Percentiles rank a stretch among this genome's conserved stretches.
Evolutionary conservation across 768 basidiomycete species (phyloP).

Genomic region (Rhizopogon salebrosus): DNA sequence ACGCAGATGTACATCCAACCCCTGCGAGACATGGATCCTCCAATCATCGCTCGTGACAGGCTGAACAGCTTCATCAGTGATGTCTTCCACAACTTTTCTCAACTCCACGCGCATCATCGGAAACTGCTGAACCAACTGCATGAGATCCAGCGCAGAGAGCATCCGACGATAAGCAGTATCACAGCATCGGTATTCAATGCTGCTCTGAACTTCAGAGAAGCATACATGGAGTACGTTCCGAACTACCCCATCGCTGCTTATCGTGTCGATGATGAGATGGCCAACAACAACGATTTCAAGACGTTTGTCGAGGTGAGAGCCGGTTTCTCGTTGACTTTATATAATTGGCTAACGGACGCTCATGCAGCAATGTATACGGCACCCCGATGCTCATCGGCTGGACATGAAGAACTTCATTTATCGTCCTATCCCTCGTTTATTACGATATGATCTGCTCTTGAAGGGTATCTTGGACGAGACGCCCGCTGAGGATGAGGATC

Average conservation of each 20-base stretch:
- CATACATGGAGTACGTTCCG: slow-evolving; percentile 91
- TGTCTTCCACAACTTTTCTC: slow-evolving; percentile 84
- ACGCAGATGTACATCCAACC: slow-evolving; percentile 77
- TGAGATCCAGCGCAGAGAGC: slow-evolving; percentile 84
- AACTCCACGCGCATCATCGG: slow-evolving; percentile 70
- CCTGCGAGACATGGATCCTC: slow-evolving; percentile 64
- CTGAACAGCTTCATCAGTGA: slow-evolving; percentile 77
- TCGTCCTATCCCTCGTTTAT: slow-evolving; percentile 83
- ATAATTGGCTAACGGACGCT: slow-evolving; percentile 7
- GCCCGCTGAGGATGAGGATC: slow-evolving; percentile 71
- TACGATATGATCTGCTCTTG: slow-evolving; percentile 85
- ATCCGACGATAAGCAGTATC: slow-evolving; percentile 71
- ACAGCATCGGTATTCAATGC: slow-evolving; percentile 85
- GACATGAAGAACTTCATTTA: slow-evolving; percentile 94
- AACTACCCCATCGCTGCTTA: slow-evolving; percentile 91
- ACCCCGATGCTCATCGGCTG: slow-evolving; percentile 72
- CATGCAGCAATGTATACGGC: slow-evolving; percentile 44
- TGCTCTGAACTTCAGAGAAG: slow-evolving; percentile 86
- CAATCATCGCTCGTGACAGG: slow-evolving; percentile 57
- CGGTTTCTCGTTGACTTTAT: background rate
- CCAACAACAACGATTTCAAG: slow-evolving; percentile 75
- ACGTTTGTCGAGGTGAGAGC: slow-evolving; percentile 69
- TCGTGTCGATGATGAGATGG: slow-evolving; percentile 84
- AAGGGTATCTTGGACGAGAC: slow-evolving; percentile 77
- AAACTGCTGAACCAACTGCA: slow-evolving; percentile 76